Percentiles rank a stretch among this genome's conserved stretches.
Evolutionary conservation across 2,329 filamentous ascomycete genomes (phyloP).

Genomic region (Fusarium verrucosum): DNA sequence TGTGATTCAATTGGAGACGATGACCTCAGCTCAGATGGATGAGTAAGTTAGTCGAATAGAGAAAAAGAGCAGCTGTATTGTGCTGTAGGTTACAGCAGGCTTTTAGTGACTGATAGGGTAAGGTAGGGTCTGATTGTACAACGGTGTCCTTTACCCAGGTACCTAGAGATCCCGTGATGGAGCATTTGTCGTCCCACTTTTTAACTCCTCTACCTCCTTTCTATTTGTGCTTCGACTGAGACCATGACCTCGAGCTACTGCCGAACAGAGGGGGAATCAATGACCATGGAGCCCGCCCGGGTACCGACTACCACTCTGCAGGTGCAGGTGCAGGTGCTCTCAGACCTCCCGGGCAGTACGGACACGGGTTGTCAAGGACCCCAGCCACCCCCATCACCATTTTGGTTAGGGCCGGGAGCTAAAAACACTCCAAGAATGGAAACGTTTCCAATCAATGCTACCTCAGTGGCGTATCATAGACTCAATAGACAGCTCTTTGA

Average conservation of each 20-base stretch:
- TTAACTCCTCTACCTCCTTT: conserved; percentile 26
- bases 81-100: conserved; percentile 1
- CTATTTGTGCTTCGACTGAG: conserved; percentile 5
- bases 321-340: neutral
- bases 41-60: conserved; percentile 16
- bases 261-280: conserved; percentile 7
- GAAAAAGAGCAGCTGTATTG: no score
- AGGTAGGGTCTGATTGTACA: conserved; percentile 40
- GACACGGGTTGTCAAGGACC: conserved; percentile 9
- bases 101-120: conserved; percentile 7
- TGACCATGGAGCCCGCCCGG: no score
- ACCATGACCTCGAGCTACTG: neutral
- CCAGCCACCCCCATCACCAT: conserved; percentile 26
- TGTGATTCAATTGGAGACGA: conserved; percentile 44
- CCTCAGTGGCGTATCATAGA: conserved; percentile 28
- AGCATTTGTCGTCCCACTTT: conserved; percentile 44
- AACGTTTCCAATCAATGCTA: conserved; percentile 22
- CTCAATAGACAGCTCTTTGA: neutral
- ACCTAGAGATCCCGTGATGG: conserved; percentile 50
- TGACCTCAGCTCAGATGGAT: conserved; percentile 44
- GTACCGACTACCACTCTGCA: conserved; percentile 17
- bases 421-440: conserved; percentile 35
- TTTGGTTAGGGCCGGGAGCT: conserved; percentile 35
- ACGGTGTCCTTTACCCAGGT: conserved; percentile 56
- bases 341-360: conserved; percentile 1